Evolutionary conservation across 2,329 filamentous ascomycete species (phyloP).

Genomic region (Microsporum canis): DNA sequence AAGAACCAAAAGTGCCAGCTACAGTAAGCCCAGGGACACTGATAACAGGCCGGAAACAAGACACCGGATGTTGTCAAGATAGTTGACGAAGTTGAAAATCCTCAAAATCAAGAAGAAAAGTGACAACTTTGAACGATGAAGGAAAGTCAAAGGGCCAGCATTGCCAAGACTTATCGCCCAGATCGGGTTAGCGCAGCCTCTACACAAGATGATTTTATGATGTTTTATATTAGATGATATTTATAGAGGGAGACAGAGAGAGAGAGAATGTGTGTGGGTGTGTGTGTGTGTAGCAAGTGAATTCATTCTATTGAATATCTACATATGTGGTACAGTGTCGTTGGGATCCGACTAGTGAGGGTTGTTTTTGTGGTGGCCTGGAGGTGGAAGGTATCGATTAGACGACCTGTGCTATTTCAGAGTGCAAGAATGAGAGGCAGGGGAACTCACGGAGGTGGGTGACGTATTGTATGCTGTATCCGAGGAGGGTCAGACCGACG

Average conservation of each 20-base stretch:
- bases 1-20: neutral
- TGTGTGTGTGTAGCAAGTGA: neutral
- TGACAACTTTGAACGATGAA: neutral
- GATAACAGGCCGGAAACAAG: constrained; percentile 1
- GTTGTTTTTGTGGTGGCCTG: constrained; percentile 99
- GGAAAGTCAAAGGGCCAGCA: neutral
- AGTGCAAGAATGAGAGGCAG: neutral
- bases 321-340: constrained; percentile 21
- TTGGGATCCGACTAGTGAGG: constrained; percentile 57
- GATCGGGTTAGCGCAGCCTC: neutral
- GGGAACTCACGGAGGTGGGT: constrained; percentile 86
- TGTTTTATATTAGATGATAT: too few species aligned
- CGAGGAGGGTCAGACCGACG: constrained; percentile 62
- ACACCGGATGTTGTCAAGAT: constrained; percentile 1
- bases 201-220: neutral
- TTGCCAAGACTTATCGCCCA: neutral
- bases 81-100: constrained; percentile 4
- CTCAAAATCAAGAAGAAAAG: neutral
- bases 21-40: neutral
- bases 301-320: constrained; percentile 30
- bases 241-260: neutral
- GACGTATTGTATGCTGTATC: constrained; percentile 99
- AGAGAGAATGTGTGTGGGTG: constrained; percentile 15
- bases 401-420: constrained; percentile 1
- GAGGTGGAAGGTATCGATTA: constrained; percentile 7